phyloP scores from a whole-genome alignment of 2,329 filamentous ascomycete species.

The Exophiala calicioides region DNA sequence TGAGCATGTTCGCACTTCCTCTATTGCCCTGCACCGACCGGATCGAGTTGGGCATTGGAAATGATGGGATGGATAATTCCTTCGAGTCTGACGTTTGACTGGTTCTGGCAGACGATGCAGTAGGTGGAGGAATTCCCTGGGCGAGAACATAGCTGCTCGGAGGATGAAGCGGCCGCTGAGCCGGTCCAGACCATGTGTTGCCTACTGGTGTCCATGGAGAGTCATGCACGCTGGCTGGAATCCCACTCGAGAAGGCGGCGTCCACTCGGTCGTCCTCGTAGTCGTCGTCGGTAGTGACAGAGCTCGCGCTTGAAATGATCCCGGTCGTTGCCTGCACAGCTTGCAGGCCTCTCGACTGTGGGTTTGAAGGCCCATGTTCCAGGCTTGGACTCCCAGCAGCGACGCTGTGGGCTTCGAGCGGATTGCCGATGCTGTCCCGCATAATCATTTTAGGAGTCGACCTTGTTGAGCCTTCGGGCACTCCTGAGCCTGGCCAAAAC shows the following conservation, averaged over 20 bases:
- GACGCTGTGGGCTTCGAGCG: conserved; percentile 44
- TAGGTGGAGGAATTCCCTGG: conserved; percentile 39
- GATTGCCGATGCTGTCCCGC: conserved; percentile 32
- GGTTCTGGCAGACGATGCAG: too few species aligned
- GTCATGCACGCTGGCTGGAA: conserved; percentile 33
- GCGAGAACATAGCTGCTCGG: conserved; percentile 45
- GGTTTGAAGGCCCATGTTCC: conserved; percentile 35
- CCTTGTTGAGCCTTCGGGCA: conserved; percentile 38
- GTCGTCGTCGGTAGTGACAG: conserved; percentile 40
- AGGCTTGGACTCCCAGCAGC: conserved; percentile 47
- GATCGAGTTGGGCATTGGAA: conserved; percentile 28
- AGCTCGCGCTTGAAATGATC: conserved; percentile 46
- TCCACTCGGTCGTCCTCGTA: conserved; percentile 32
- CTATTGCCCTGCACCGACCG: conserved; percentile 12
- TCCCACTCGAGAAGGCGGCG: conserved; percentile 34
- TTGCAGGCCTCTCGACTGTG: conserved; percentile 35
- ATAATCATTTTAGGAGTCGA: conserved; percentile 39
- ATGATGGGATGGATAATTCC: conserved; percentile 28
- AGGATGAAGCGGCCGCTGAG: conserved; percentile 36
- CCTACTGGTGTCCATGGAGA: conserved; percentile 32
- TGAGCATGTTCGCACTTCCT: neutral
- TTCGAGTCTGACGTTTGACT: conserved; percentile 20
- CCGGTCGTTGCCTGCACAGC: conserved; percentile 45
- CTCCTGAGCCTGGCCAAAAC: conserved; percentile 42
- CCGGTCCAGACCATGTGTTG: conserved; percentile 31